These are phyloP conservation scores for Acmispon strigosus DNA, from an alignment of 306 rosid genomes.

Conservation along the genomic window DNA sequence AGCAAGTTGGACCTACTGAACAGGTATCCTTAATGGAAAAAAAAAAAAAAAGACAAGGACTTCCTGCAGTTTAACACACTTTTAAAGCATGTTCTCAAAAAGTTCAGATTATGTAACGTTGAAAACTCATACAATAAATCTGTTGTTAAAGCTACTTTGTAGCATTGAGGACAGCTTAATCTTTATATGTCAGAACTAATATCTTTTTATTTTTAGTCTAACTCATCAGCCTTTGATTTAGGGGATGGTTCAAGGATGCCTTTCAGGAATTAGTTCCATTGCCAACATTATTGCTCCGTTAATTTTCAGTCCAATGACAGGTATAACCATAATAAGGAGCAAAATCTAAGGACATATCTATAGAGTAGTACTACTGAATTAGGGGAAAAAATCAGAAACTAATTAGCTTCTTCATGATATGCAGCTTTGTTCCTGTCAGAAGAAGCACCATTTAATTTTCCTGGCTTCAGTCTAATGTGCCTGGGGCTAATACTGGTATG, in stretches of 20 bases:
- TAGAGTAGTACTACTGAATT: background rate
- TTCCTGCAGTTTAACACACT: background rate
- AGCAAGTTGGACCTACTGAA: conserved; percentile 69
- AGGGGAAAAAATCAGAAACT: background rate
- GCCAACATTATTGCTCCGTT: conserved; percentile 74
- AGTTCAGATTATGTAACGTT: background rate
- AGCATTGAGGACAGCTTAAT: background rate
- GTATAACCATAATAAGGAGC: conserved; percentile 22
- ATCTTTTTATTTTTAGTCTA: background rate
- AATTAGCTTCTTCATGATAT: background rate
- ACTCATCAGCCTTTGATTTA: conserved; percentile 15
- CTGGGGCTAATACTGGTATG: conserved; percentile 55
- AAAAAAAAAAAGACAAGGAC: background rate
- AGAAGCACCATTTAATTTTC: conserved; percentile 72
- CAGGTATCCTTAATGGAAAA: conserved; percentile 42
- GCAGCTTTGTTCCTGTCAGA: conserved; percentile 81
- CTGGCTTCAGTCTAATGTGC: conserved; percentile 86
- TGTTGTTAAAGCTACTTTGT: background rate
- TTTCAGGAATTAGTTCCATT: conserved; percentile 67
- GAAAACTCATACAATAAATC: background rate
- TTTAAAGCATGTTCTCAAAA: background rate
- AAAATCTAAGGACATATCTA: background rate
- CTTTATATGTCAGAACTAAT: background rate
- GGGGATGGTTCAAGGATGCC: conserved; percentile 93
- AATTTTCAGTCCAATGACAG: conserved; percentile 79